A percentile compares a stretch with the other conserved stretches of the same genome.
These are phyloP conservation scores for Fragosphaeria purpurea DNA, from an alignment of 2,329 filamentous ascomycete genomes.

Conservation along the genomic window DNA sequence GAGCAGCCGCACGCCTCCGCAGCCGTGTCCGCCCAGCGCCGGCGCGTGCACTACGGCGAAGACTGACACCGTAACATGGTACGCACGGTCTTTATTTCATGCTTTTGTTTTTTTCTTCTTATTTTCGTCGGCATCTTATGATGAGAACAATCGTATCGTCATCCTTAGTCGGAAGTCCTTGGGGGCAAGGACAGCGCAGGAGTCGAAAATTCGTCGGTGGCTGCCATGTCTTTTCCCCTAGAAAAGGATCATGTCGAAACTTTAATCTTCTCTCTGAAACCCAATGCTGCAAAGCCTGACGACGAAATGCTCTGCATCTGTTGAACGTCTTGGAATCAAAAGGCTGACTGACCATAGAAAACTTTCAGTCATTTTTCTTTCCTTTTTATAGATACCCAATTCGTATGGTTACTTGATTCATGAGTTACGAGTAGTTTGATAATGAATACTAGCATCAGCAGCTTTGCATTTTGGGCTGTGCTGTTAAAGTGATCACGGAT, in stretches of 20 bases:
- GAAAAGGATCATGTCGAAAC: conserved; percentile 27
- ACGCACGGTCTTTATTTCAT: background rate
- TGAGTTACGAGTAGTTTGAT: no score
- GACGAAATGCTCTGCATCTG: no score
- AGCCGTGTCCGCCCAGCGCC: conserved; percentile 27
- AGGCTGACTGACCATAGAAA: no score
- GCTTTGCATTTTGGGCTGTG: no score
- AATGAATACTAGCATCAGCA: no score
- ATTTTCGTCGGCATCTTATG: conserved; percentile 35
- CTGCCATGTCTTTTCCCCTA: background rate
- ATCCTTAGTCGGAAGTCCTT: conserved; percentile 80
- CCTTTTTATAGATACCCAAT: background rate
- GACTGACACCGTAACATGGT: conserved; percentile 10
- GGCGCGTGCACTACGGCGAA: conserved; percentile 38
- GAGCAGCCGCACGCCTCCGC: conserved; percentile 15
- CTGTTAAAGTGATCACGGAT: no score
- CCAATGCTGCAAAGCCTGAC: no score
- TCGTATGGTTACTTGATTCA: background rate
- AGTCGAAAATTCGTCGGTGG: no score
- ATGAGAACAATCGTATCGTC: conserved; percentile 85
- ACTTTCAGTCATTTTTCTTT: no score
- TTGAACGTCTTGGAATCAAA: no score
- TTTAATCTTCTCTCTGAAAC: conserved; percentile 44
- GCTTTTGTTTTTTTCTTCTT: background rate
- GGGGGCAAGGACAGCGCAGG: background rate